Evolutionary conservation across 2,329 filamentous ascomycete genomes (phyloP).

Genomic region (Apiospora aurea): DNA sequence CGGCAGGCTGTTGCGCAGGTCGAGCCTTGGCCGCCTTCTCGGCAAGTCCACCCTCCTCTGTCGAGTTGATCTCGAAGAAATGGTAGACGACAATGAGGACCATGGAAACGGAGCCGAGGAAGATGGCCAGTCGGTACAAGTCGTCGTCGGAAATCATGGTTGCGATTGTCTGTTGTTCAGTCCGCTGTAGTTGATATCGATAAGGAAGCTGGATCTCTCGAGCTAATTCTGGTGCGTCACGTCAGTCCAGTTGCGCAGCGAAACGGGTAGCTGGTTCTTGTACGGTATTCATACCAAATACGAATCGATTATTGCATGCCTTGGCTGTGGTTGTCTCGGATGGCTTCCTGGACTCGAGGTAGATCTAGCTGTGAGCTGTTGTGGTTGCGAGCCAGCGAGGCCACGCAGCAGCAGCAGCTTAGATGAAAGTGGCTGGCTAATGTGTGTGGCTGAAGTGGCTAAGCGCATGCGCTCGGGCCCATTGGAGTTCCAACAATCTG

Average conservation of each 20-base stretch:
- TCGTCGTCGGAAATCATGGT: slow-evolving; percentile 95
- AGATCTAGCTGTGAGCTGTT: not conserved
- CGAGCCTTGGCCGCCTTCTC: slow-evolving; percentile 40
- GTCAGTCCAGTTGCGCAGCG: not conserved
- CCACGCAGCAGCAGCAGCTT: not conserved
- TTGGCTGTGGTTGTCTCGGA: not conserved
- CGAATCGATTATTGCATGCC: not conserved
- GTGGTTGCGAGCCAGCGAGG: not conserved
- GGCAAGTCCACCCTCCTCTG: slow-evolving; percentile 38
- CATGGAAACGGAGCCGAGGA: slow-evolving; percentile 90
- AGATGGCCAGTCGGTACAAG: slow-evolving; percentile 90
- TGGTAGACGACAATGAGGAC: slow-evolving; percentile 94
- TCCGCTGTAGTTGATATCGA: slow-evolving; percentile 11
- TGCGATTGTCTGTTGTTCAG: slow-evolving; percentile 31
- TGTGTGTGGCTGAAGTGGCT: not conserved
- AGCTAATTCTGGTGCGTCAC: not conserved
- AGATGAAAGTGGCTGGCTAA: not conserved
- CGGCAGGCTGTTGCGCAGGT: slow-evolving; percentile 35
- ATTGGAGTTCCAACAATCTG: no score
- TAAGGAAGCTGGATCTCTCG: not conserved
- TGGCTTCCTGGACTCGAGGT: not conserved
- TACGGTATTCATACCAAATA: not conserved
- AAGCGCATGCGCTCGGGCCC: not conserved
- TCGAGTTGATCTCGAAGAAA: slow-evolving; percentile 94
- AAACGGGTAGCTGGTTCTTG: not conserved